Base-by-base conservation (phyloP, 805 yeast species). In the Candida golubevii region DNA sequence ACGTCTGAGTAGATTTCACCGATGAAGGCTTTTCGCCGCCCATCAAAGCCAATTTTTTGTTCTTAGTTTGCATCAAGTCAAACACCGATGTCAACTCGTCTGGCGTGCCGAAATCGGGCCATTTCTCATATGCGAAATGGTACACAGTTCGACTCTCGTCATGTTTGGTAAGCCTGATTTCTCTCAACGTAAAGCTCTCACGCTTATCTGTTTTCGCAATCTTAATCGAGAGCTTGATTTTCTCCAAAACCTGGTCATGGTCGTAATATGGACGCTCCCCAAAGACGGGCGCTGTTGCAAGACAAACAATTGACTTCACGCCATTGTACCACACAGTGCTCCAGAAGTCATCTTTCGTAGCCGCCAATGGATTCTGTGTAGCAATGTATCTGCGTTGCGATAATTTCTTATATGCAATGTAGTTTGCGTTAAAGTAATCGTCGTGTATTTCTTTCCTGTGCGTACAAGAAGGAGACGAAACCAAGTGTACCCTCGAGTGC, bases 401-500 rank as follows among this genome's bases (percentile, higher is more conserved):
- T 8, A 69, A 48, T 12, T 55, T 45, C 10, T 62, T 52, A 39
- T 53, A 61, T n/a, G 57, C 41, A 38, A 72, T 69, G 46, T 68
- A 71, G 48, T 71, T 72, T 18, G 73, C 78, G 48, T 72, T 72
- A 57, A 72, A 68, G 54, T 72, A 72, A 47, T 72, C 77, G 47
- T 68, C 72, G 13, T 44, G 47, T 1, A 44, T 47, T 10, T 53
- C 56, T 10, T 50, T 37, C 35, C 32, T 49, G 10, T 32, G 33
- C 2, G 48, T n/a, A 18, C 48, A 42, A 13, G 55, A 53, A 7
- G 59, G 60, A 6, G 58, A 50, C 26, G 51, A 50, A 28, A 51
- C 51, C 29, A 87, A 66, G 47, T 77, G 78, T 10, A 91, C 97
- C 46, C 97, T 71, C 4, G 95, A 78, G 56, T 86, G 91, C 58